Conservation (phyloP, 2,329 filamentous ascomycete species). For the Nemania diffusa region DNA sequence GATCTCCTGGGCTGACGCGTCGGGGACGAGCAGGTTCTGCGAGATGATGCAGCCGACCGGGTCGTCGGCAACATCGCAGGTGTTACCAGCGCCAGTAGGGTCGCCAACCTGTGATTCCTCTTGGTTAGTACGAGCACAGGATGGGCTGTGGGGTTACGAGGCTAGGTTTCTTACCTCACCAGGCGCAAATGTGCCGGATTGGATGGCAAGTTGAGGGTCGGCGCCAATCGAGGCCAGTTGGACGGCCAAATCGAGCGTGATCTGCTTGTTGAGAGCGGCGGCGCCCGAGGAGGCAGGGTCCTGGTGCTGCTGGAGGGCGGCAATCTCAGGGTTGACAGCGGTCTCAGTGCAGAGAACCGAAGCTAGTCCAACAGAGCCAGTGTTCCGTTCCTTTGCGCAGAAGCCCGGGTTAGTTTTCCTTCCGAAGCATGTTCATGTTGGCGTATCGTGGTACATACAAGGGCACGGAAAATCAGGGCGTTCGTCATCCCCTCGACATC, state of each 20-base stretch:
- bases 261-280: slow-evolving; percentile 67
- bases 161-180: slow-evolving; percentile 58
- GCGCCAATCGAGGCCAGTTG: slow-evolving; percentile 71
- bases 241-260: slow-evolving; percentile 67
- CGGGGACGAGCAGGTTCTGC: slow-evolving; percentile 63
- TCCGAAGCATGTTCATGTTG: slow-evolving; percentile 46
- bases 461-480: slow-evolving; percentile 64
- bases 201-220: slow-evolving; percentile 69
- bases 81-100: slow-evolving; percentile 60
- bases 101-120: slow-evolving; percentile 44
- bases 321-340: slow-evolving; percentile 73
- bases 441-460: slow-evolving; percentile 62
- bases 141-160: slow-evolving; percentile 38
- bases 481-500: slow-evolving; percentile 65
- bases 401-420: slow-evolving; percentile 12
- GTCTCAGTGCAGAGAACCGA: slow-evolving; percentile 67
- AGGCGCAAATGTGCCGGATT: slow-evolving; percentile 71
- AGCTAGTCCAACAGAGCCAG: slow-evolving; percentile 64
- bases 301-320: slow-evolving; percentile 71
- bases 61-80: slow-evolving; percentile 63
- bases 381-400: slow-evolving; percentile 68
- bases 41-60: slow-evolving; percentile 66
- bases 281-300: slow-evolving; percentile 71
- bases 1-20: slow-evolving; percentile 65
- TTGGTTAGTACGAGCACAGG: slow-evolving; percentile 10